Evolutionary conservation across 2,329 filamentous ascomycete species (phyloP).

Genomic region (Aspergillus sp.): DNA sequence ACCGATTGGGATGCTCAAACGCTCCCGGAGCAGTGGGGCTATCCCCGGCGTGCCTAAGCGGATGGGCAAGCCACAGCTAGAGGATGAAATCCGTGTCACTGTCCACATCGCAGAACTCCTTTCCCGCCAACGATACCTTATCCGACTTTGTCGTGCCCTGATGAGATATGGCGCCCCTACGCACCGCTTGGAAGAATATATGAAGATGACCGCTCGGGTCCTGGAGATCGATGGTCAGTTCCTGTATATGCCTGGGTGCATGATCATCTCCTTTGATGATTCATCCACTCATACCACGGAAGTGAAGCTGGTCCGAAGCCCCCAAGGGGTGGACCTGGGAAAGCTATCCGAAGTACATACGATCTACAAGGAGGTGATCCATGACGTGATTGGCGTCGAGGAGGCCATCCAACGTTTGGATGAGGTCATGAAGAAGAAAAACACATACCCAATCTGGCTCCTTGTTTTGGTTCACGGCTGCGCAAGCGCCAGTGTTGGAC

Average conservation of each 20-base stretch:
- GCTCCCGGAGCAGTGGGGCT: slow-evolving; percentile 35
- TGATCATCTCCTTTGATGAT: slow-evolving; percentile 86
- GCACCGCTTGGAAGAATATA: slow-evolving; percentile 86
- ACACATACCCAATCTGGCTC: slow-evolving; percentile 55
- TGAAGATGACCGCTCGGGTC: slow-evolving; percentile 83
- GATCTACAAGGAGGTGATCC: slow-evolving; percentile 50
- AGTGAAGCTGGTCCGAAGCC: slow-evolving; percentile 44
- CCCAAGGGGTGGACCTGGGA: slow-evolving; percentile 46
- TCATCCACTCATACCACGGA: slow-evolving; percentile 47
- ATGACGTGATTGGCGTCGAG: slow-evolving; percentile 48
- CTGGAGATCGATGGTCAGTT: slow-evolving; percentile 89
- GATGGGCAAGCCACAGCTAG: slow-evolving; percentile 31
- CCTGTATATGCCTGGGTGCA: slow-evolving; percentile 86
- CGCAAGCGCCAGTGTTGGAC: slow-evolving; percentile 72
- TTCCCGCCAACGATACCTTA: slow-evolving; percentile 76
- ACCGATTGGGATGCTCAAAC: slow-evolving; percentile 31
- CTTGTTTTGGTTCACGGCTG: slow-evolving; percentile 69
- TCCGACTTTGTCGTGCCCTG: slow-evolving; percentile 79
- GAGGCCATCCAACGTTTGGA: slow-evolving; percentile 45
- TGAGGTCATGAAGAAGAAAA: slow-evolving; percentile 57
- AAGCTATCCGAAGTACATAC: slow-evolving; percentile 46
- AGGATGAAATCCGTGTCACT: slow-evolving; percentile 58
- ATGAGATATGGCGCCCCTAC: slow-evolving; percentile 94
- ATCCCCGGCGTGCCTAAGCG: slow-evolving; percentile 26
- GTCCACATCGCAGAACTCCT: slow-evolving; percentile 68